A percentile compares a stretch with the other conserved stretches of the same genome.
phyloP scores from a whole-genome alignment of 129 eudicot genomes.

The Helianthus tuberosus region DNA sequence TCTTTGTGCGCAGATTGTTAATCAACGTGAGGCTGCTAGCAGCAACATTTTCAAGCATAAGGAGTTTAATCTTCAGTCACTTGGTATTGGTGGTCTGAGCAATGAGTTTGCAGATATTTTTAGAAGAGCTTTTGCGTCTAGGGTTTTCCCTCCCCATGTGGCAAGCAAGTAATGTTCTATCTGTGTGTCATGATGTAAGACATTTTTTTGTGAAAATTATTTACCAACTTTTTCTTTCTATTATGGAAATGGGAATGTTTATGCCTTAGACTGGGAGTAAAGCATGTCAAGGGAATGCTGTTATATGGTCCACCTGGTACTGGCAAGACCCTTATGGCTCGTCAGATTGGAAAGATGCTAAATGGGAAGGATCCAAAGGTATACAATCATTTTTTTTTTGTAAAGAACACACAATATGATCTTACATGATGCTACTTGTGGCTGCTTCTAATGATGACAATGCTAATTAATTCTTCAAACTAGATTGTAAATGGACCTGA shows the following conservation, averaged over 20 bases:
- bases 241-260: slow-evolving; percentile 18
- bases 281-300: slow-evolving; percentile 99
- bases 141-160: slow-evolving; percentile 95
- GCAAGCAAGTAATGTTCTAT: slow-evolving; percentile 66
- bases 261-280: slow-evolving; percentile 74
- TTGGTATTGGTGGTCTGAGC: slow-evolving; percentile 92
- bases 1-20: slow-evolving; percentile 58
- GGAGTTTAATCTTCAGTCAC: slow-evolving; percentile 83
- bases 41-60: slow-evolving; percentile 87
- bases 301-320: slow-evolving; percentile 99
- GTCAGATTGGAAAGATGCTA: slow-evolving; percentile 96
- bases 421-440: too few species aligned
- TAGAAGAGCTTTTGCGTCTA: slow-evolving; percentile 96
- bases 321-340: slow-evolving; percentile 98
- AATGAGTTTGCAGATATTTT: slow-evolving; percentile 94
- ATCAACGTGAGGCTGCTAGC: slow-evolving; percentile 98
- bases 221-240: background rate
- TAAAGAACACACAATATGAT: too few species aligned
- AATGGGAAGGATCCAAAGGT: slow-evolving; percentile 99
- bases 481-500: slow-evolving; percentile 99
- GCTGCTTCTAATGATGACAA: too few species aligned
- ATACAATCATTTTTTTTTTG: background rate
- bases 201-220: background rate
- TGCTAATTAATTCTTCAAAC: slow-evolving; percentile 28
- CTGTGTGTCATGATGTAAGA: background rate